These are phyloP conservation scores for Lactarius hengduanensis DNA, from an alignment of 768 basidiomycete genomes.

Conservation along the genomic window DNA sequence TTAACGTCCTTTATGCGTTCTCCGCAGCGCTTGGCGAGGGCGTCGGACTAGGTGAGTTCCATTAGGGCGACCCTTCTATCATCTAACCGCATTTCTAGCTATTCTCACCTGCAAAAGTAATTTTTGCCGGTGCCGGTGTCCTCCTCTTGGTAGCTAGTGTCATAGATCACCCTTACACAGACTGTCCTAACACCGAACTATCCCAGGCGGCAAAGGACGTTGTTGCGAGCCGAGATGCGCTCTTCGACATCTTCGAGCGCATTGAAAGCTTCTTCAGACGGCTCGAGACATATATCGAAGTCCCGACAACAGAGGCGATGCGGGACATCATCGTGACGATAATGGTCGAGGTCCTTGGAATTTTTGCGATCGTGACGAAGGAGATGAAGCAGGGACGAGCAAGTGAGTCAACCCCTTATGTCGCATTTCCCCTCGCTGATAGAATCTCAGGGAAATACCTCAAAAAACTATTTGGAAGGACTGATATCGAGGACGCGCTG, in stretches of 20 bases:
- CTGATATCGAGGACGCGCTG: background rate
- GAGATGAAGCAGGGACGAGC: constrained; percentile 3
- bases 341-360: background rate
- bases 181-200: background rate
- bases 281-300: background rate
- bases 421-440: background rate
- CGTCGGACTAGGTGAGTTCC: background rate
- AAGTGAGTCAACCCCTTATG: background rate
- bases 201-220: background rate
- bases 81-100: background rate
- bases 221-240: background rate
- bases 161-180: background rate
- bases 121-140: background rate
- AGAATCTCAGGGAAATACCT: background rate
- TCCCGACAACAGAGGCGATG: background rate
- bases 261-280: background rate
- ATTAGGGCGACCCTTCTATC: background rate
- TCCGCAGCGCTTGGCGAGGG: background rate
- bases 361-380: background rate
- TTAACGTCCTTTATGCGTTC: background rate
- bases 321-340: background rate
- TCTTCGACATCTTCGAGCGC: background rate
- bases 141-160: background rate
- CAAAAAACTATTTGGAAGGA: background rate
- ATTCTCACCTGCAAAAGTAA: background rate